These are phyloP conservation scores for Raffaelea albimanens DNA, from an alignment of 2,329 filamentous ascomycete species.

Conservation along the genomic window DNA sequence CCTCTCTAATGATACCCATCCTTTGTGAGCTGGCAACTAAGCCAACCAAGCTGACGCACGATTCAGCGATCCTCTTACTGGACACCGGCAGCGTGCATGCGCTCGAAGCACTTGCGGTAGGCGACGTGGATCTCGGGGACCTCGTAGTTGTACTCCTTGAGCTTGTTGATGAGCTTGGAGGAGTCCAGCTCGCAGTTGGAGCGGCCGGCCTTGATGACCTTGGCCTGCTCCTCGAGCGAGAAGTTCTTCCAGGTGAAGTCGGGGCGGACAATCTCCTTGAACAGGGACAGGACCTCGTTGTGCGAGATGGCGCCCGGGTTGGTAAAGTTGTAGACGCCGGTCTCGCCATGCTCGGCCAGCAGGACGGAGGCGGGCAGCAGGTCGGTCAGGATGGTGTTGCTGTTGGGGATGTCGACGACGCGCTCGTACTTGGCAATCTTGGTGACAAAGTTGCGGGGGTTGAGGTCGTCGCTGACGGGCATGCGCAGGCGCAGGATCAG, in stretches of 20 bases:
- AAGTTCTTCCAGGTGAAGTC: slow-evolving; percentile 57
- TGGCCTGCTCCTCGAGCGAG: slow-evolving; percentile 53
- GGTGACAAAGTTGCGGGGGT: slow-evolving; percentile 58
- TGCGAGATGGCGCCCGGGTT: slow-evolving; percentile 64
- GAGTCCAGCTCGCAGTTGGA: slow-evolving; percentile 59
- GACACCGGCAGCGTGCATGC: slow-evolving; percentile 49
- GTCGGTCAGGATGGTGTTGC: slow-evolving; percentile 56
- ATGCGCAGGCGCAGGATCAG: slow-evolving; percentile 59
- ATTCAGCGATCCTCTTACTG: slow-evolving; percentile 31
- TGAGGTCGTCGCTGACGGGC: slow-evolving; percentile 59
- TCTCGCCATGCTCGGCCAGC: slow-evolving; percentile 85
- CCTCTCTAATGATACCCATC: too few relatives aligned
- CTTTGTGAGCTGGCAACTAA: too few relatives aligned
- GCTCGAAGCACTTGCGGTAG: slow-evolving; percentile 52
- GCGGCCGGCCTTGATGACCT: slow-evolving; percentile 57
- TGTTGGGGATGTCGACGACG: slow-evolving; percentile 60
- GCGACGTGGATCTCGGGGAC: slow-evolving; percentile 54
- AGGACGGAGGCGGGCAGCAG: slow-evolving; percentile 64
- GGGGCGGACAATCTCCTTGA: slow-evolving; percentile 54
- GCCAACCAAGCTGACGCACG: too few relatives aligned
- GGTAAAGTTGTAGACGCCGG: slow-evolving; percentile 60
- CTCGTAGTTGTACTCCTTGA: slow-evolving; percentile 47
- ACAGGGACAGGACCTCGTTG: slow-evolving; percentile 56
- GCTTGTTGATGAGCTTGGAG: slow-evolving; percentile 49
- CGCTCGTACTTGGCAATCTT: slow-evolving; percentile 57